Evolutionary conservation across 2,329 filamentous ascomycete genomes (phyloP), one percentile per base, ranked within the genome.

Genomic region (Trichoderma sp.): DNA sequence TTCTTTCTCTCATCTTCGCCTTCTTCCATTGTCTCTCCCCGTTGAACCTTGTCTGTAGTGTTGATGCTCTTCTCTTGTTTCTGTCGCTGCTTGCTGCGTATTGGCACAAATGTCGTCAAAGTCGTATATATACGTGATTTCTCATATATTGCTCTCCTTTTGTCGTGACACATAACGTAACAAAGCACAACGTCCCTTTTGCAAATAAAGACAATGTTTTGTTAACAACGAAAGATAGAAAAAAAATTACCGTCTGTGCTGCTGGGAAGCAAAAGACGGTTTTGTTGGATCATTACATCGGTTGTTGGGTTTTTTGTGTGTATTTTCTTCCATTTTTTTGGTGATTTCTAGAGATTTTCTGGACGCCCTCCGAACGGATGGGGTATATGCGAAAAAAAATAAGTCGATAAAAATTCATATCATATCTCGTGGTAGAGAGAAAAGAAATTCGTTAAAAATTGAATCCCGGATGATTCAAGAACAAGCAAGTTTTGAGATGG

Each of bases 91-190:
- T 52, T 52, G 29, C 53, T 52, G 37, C 31, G 33, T 57, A 49
- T 35, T 49, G 49, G 63, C 63, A 67, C 63, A 67, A 59, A 67
- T 67, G 63, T 67, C 63, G 63, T 67, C 53, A 67, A 67, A 67
- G 63, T 67, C 63, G 55, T 67, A 67, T 67, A 67, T 67, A 67
- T 67, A 67, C 63, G 63, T 67, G 63, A 67, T 40, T 58, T 67
- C 33, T 67, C 63, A 67, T 67, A 67, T 67, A 67, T 67, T 67
- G 63, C 37, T 67, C 52, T 67, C 63, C 63, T 66, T 65, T 57
- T 66, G 63, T 66, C 63, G 58, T 67, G 63, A 67, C 63, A 67
- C 63, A 67, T 67, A 59, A 52, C 40, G 55, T 67, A 67, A 67
- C 53, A 49, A 40, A 55, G 40, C 63, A 67, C 63, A 67, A 56